These are phyloP conservation scores for Aspergillus flavus DNA, from an alignment of 2,329 filamentous ascomycete genomes.

Conservation along the genomic window DNA sequence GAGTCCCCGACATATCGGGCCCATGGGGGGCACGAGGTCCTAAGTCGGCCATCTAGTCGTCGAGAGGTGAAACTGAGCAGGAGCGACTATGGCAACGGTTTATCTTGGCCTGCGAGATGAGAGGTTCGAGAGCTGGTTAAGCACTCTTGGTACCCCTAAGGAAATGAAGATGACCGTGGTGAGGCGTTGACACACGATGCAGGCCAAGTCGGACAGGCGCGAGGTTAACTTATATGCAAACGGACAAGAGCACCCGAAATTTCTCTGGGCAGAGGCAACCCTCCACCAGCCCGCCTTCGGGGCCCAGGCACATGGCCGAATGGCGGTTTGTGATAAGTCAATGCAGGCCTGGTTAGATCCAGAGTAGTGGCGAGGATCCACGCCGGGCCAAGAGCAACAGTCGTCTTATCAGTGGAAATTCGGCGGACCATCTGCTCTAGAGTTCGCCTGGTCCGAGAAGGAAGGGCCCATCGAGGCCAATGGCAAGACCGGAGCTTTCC, in stretches of 20 bases:
- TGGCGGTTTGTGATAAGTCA: conserved; percentile 24
- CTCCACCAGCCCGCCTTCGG: conserved; percentile 16
- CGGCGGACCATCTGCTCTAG: conserved; percentile 1
- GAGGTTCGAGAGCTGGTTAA: conserved; percentile 14
- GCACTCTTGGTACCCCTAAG: conserved; percentile 13
- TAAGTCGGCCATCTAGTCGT: conserved; percentile 39
- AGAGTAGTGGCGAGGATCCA: conserved; percentile 17
- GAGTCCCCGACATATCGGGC: conserved; percentile 49
- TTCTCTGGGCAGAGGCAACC: conserved; percentile 20
- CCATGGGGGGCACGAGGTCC: conserved; percentile 50
- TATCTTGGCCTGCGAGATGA: conserved; percentile 18
- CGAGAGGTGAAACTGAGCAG: conserved; percentile 11
- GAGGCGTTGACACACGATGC: conserved; percentile 25
- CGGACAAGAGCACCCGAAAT: conserved; percentile 14
- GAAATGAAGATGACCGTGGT: conserved; percentile 6
- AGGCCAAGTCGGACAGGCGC: conserved; percentile 25
- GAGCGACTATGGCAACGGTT: conserved; percentile 10
- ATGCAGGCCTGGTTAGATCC: conserved; percentile 18
- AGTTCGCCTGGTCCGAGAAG: conserved; percentile 7
- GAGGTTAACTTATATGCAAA: conserved; percentile 22
- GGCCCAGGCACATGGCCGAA: conserved; percentile 25
- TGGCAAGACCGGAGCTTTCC: neutral
- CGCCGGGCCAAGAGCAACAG: neutral
- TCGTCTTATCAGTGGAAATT: conserved; percentile 11
- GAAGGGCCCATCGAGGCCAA: neutral